Percentiles rank a stretch among this genome's conserved stretches.
Evolutionary conservation across 1,284 basidiomycete genomes (phyloP).

Genomic region (Sphaerobolus stellatus): DNA sequence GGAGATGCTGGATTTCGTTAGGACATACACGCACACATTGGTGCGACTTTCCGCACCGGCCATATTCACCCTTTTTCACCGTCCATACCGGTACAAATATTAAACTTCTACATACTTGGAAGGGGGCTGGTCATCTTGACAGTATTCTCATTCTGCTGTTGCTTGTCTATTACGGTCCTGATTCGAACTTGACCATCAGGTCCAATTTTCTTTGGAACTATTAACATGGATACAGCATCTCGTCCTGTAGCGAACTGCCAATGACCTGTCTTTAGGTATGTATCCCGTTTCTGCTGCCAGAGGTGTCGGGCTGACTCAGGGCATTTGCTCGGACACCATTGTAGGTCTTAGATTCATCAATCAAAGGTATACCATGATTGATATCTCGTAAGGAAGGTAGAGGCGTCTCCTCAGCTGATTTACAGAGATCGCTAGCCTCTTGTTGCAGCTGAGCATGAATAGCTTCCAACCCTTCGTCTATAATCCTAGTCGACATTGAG

Average conservation of each 20-base stretch:
- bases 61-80: too few species aligned
- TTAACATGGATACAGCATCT: constrained; percentile 35
- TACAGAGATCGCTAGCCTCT: constrained; percentile 27
- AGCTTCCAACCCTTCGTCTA: constrained; percentile 17
- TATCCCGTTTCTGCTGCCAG: constrained; percentile 31
- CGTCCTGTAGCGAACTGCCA: constrained; percentile 28
- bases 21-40: too few species aligned
- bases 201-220: constrained; percentile 34
- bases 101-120: too few species aligned
- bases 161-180: constrained; percentile 34
- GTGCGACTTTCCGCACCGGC: too few species aligned
- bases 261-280: constrained; percentile 27
- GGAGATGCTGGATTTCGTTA: constrained; percentile 51
- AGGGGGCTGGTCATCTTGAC: constrained; percentile 34
- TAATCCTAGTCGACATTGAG: constrained; percentile 17
- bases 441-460: constrained; percentile 15
- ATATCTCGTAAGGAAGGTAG: constrained; percentile 35
- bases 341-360: constrained; percentile 33
- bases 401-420: constrained; percentile 22
- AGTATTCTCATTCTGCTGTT: constrained; percentile 35
- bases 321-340: constrained; percentile 30
- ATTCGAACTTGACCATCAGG: constrained; percentile 24
- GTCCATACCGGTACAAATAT: too few species aligned
- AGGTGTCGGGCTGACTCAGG: constrained; percentile 28
- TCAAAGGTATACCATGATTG: constrained; percentile 40